Evolutionary conservation across 2,329 filamentous ascomycete genomes (phyloP).

Genomic region (Hymenoscyphus albidus): DNA sequence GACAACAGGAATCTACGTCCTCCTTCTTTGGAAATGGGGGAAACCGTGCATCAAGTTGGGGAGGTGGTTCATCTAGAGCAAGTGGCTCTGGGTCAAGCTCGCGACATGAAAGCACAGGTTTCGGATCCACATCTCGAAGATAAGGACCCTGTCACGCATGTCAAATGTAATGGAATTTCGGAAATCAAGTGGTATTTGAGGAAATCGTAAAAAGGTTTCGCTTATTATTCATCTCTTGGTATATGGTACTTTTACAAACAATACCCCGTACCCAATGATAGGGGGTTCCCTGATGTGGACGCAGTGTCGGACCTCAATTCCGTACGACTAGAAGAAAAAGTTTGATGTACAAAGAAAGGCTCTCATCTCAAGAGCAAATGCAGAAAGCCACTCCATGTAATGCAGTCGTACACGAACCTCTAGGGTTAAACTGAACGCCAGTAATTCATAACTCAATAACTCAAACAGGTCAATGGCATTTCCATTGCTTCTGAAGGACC

Average conservation of each 20-base stretch:
- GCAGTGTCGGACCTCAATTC: slow-evolving; percentile 1
- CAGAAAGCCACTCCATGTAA: slow-evolving; percentile 23
- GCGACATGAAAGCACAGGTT: slow-evolving; percentile 64
- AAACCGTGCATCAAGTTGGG: slow-evolving; percentile 19
- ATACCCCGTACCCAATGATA: slow-evolving; percentile 16
- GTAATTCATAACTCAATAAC: slow-evolving; percentile 15
- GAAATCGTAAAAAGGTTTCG: not conserved
- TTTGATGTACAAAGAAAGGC: slow-evolving; percentile 27
- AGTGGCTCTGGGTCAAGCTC: slow-evolving; percentile 29
- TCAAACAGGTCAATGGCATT: slow-evolving; percentile 11
- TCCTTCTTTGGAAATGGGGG: slow-evolving; percentile 18
- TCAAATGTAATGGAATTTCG: slow-evolving; percentile 2
- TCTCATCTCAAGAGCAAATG: slow-evolving; percentile 18
- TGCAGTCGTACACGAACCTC: slow-evolving; percentile 33
- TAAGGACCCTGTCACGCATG: slow-evolving; percentile 31
- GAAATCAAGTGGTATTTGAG: not conserved
- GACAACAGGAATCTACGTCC: slow-evolving; percentile 30
- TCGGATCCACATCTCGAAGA: slow-evolving; percentile 63
- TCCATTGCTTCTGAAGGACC: not conserved
- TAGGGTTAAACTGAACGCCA: slow-evolving; percentile 17
- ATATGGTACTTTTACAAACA: slow-evolving; percentile 23
- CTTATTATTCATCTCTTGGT: slow-evolving; percentile 4
- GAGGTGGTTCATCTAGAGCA: slow-evolving; percentile 17
- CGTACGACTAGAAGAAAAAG: slow-evolving; percentile 20
- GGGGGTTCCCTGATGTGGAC: slow-evolving; percentile 9